Base-by-base conservation (phyloP, 164 flowering plant genomes). In the Macadamia integrifolia region DNA sequence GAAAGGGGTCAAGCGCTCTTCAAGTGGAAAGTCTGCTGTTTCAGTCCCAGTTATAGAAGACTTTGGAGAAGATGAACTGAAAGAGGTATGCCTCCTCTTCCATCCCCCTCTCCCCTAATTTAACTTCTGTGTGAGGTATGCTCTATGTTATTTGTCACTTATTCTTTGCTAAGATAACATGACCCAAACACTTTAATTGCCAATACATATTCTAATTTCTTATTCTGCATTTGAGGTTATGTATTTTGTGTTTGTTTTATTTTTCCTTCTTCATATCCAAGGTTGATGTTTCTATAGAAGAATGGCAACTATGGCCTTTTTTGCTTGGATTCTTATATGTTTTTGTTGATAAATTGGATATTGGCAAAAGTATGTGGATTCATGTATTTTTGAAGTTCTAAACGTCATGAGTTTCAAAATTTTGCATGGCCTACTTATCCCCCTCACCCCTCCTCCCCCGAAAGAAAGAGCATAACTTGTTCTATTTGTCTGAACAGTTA, bases 1-100 rank as follows among this genome's bases (percentile, higher is more conserved):
- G 85, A 95, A 90, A 80, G 89, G 88, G 13, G 58, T 49, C 30
- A 92, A 89, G 78, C 91, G 89, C 32, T 50, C 81, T 76, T 74
- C 82, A 32, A 82, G 71, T 74, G 89, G 87, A 40, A 84, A 81
- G 65, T 68, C 83, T 58, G 55, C 81, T 67, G 69, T 57, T 64
- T 60, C 67, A 52, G 71, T 92, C 49, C 97, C 93, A 64, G 82
- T 69, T 31, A 87, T 92, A 42, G 98, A 95, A 17, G 94, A 95
- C 53, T 86, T 88, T 79, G 90, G 86, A 65, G 91, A 90, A 74
- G 78, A 75, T 69, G 87, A 81, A 56, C 66, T 92, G 71, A 83
- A 85, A 70, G 90, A 89, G 91, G 99, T 90, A 80, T 60, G 78
- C 55, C 32, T 29, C 13, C 18, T 69, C 40, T 35, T 35, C 40